A percentile compares a stretch with the other conserved stretches of the same genome.
These are phyloP conservation scores for Antrodiella citrinella DNA, from an alignment of 768 basidiomycete species.

Conservation along the genomic window DNA sequence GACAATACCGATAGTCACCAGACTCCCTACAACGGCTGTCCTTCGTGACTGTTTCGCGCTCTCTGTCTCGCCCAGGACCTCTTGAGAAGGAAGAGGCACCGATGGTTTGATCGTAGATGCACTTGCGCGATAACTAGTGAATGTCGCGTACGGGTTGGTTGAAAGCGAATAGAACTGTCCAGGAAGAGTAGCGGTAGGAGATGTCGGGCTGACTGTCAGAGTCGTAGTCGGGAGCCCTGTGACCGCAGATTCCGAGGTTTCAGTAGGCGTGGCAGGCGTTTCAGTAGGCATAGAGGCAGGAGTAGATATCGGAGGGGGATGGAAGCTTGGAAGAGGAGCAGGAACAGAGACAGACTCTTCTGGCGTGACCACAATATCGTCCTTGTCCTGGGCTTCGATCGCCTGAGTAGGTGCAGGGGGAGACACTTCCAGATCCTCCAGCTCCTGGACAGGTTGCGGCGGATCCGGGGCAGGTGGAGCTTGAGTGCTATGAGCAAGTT, in stretches of 20 bases:
- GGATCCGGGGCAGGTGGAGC: not conserved
- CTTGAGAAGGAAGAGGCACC: not conserved
- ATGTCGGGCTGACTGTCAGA: not conserved
- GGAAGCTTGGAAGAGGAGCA: not conserved
- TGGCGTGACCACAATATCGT: not conserved
- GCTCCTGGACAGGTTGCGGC: not conserved
- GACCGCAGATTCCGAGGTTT: not conserved
- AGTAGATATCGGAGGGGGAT: not conserved
- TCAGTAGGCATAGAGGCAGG: not conserved
- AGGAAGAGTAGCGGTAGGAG: not conserved
- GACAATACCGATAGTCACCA: constrained; percentile 8
- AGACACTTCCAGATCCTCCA: not conserved
- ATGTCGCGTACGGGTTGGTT: not conserved
- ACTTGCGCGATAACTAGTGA: not conserved
- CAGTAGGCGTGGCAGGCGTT: not conserved
- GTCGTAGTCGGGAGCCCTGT: not conserved
- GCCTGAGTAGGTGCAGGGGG: not conserved
- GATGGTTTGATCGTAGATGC: not conserved
- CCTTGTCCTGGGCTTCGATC: not conserved
- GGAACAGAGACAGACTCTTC: not conserved
- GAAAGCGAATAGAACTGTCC: not conserved
- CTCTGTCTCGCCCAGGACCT: not conserved
- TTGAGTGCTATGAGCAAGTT: not conserved
- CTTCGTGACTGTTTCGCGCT: constrained; percentile 5
- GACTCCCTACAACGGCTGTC: constrained; percentile 9